Evolutionary conservation across 345 rosid genomes (phyloP), one percentile per base, ranked within the genome.

Genomic region (Hypericum perforatum): DNA sequence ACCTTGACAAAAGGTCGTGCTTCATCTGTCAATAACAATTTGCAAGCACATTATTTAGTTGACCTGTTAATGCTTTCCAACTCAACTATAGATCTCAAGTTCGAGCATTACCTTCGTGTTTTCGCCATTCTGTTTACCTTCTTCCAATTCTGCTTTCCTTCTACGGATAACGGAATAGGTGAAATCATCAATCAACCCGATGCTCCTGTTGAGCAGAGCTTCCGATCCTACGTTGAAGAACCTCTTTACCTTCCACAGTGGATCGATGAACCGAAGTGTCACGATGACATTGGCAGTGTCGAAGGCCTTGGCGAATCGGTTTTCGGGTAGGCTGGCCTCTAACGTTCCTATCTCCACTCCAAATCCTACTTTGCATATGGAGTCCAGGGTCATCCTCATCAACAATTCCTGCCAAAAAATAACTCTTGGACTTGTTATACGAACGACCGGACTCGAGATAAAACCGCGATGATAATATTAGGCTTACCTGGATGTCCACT

Each of bases 351-450:
- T 81, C 61, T 91, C 92, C 10, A 85, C 98, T 40, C 98, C 96
- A 66, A 86, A 91, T 42, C 98, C 98, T 41, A 91, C 96, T 64
- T 84, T 86, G 70, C 96, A 91, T 65, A 86, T 91, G 14, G 96
- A 91, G 69, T 84, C 98, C 60, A 82, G 57, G 6, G 98, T 87
- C 98, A 91, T 79, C 76, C 96, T 81, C 96, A 85, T 86, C 63
- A 86, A 55, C 60, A 87, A 48, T 44, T 84, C 95, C 98, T 91
- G 37, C 0, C 48, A 44, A 53, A 52, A 32, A 41, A 14, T 12
- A 13, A 9, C 15, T 6, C 7, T 29, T 12, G 29, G 14, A 13
- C 5, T 22, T 46, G 7, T 7, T 29, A 46, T 16, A 29, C 13
- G 14, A 8, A 46, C 15, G 50, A n/a, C 12, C 3, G 8, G 9